Conservation (phyloP, 371 early-diverging fungal genomes). For the Gilbertella persicaria region DNA sequence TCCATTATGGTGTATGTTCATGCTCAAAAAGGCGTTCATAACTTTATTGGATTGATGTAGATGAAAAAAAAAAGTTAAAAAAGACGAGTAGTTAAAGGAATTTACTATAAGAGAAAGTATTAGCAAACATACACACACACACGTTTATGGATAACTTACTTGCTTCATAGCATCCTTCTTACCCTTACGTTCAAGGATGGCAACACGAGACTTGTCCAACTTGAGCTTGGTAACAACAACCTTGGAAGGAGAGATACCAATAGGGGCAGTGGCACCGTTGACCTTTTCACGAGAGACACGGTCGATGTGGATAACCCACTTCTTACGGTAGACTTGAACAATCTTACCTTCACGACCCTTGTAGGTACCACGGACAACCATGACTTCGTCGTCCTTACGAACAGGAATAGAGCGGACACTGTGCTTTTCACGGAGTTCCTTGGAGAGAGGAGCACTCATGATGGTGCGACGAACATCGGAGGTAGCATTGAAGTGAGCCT, state of each 20-base stretch:
- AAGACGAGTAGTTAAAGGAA: neutral
- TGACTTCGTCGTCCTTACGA: constrained; percentile 97
- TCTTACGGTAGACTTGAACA: constrained; percentile 94
- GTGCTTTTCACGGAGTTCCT: constrained; percentile 98
- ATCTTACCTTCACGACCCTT: constrained; percentile 99
- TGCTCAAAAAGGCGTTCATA: neutral
- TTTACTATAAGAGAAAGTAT: neutral
- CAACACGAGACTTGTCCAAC: constrained; percentile 95
- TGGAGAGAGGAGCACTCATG: constrained; percentile 95
- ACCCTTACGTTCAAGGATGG: constrained; percentile 81
- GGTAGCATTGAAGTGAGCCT: constrained; percentile 98
- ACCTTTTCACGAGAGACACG: constrained; percentile 95
- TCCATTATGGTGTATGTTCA: too few relatives aligned
- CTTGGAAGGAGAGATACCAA: constrained; percentile 98
- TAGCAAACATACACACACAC: too few relatives aligned
- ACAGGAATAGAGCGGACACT: constrained; percentile 94
- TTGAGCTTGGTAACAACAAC: constrained; percentile 94
- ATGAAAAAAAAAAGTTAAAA: constrained; percentile 6
- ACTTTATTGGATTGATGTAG: neutral
- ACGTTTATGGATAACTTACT: constrained; percentile 25
- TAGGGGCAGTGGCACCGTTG: constrained; percentile 91
- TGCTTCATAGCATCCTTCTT: constrained; percentile 52
- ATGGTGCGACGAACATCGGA: constrained; percentile 93
- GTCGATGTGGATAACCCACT: constrained; percentile 98
- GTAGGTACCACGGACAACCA: constrained; percentile 91